Evolutionary conservation across 202 grass and related monocot genomes (phyloP).

Genomic region (Schoenoplectus tabernaemontani): DNA sequence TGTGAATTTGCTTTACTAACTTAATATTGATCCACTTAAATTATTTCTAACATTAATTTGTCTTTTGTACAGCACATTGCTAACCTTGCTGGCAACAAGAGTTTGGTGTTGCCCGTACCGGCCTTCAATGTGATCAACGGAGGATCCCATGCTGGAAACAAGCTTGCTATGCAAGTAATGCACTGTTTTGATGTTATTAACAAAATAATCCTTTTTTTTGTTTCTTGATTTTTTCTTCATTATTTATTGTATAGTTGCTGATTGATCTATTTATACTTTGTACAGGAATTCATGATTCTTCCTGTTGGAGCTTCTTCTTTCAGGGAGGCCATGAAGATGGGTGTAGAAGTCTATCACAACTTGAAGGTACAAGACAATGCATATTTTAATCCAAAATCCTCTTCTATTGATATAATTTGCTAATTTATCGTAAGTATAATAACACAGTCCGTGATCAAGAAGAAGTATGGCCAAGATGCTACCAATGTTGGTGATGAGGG

Average conservation of each 20-base stretch:
- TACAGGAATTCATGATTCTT: constrained; percentile 96
- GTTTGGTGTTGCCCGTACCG: constrained; percentile 63
- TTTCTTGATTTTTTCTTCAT: neutral
- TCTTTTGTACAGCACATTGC: constrained; percentile 60
- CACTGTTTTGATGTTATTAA: neutral
- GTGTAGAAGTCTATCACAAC: constrained; percentile 92
- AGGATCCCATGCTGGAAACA: constrained; percentile 92
- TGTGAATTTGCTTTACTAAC: neutral
- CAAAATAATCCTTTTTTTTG: neutral
- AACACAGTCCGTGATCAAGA: constrained; percentile 74
- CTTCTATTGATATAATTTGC: neutral
- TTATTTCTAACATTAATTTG: neutral
- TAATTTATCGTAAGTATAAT: neutral
- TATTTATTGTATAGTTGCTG: constrained; percentile 19
- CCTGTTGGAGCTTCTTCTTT: constrained; percentile 84
- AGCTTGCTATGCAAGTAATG: constrained; percentile 92
- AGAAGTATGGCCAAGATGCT: constrained; percentile 94
- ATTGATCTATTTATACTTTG: neutral
- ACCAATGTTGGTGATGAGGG: constrained; percentile 96
- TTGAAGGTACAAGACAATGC: constrained; percentile 44
- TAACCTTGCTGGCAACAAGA: constrained; percentile 81
- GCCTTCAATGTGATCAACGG: constrained; percentile 98
- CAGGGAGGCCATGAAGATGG: constrained; percentile 96
- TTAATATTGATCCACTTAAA: neutral
- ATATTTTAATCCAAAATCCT: neutral